These are phyloP conservation scores for Flaveria brownii DNA, from an alignment of 129 eudicot genomes.

Conservation along the genomic window DNA sequence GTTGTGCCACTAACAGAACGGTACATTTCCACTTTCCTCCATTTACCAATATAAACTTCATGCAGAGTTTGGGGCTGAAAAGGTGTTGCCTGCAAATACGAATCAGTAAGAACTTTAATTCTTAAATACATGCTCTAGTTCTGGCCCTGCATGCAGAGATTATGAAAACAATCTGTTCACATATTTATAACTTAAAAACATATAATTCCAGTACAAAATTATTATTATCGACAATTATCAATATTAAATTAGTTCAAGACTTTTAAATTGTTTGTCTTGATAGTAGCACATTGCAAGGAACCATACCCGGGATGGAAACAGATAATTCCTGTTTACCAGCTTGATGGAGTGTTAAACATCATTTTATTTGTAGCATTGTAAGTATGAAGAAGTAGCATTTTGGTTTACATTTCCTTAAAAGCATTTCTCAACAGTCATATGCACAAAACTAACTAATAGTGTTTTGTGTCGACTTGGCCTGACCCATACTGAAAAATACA, in stretches of 20 bases:
- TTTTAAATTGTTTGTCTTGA: neutral
- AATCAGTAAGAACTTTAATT: constrained; percentile 16
- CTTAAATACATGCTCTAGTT: constrained; percentile 6
- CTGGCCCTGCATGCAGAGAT: constrained; percentile 4
- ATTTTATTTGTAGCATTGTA: neutral
- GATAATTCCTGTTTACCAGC: neutral
- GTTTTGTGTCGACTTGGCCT: neutral
- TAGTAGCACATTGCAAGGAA: neutral
- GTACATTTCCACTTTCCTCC: constrained; percentile 81
- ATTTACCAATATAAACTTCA: constrained; percentile 74
- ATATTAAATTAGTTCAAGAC: neutral
- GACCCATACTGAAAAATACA: too few relatives aligned
- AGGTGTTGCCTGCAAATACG: constrained; percentile 74
- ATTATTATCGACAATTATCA: neutral
- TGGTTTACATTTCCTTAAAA: constrained; percentile 1
- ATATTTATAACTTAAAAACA: constrained; percentile 4
- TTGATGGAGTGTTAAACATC: neutral
- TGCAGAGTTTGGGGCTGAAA: constrained; percentile 87
- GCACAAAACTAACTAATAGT: neutral
- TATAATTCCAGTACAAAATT: neutral
- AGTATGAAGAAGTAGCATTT: constrained; percentile 11
- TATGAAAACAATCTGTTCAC: neutral
- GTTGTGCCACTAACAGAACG: constrained; percentile 94
- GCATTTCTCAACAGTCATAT: constrained; percentile 5
- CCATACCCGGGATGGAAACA: neutral